Evolutionary conservation across 345 rosid genomes (phyloP).

Genomic region (Physaria fendleri): DNA sequence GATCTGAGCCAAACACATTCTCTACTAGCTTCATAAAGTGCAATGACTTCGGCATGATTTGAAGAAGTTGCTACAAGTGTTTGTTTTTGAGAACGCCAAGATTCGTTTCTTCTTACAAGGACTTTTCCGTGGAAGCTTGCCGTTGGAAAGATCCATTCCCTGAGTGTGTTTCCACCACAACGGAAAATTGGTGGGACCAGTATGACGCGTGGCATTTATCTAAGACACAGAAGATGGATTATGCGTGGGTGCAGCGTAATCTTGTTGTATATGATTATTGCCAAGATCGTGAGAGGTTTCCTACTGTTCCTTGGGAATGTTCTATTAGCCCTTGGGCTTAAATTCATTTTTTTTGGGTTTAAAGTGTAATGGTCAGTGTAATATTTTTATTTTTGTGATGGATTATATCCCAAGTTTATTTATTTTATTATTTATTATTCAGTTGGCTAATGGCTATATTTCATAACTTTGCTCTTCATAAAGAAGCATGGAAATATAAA

Average conservation of each 20-base stretch:
- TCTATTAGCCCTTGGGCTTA: conserved; percentile 83
- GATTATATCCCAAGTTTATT: neutral
- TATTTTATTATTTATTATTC: conserved; percentile 15
- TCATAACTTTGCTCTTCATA: neutral
- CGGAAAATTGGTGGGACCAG: conserved; percentile 94
- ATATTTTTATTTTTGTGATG: neutral
- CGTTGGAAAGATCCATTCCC: conserved; percentile 95
- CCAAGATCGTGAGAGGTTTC: conserved; percentile 51
- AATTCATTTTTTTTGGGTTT: conserved; percentile 9
- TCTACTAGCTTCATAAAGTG: too few species aligned
- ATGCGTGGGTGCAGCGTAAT: conserved; percentile 88
- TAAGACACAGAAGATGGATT: conserved; percentile 66
- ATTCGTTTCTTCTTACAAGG: conserved; percentile 87
- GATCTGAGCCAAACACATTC: too few species aligned
- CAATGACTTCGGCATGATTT: too few species aligned
- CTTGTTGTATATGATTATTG: conserved; percentile 90
- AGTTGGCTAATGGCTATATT: neutral
- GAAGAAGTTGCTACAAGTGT: too few species aligned
- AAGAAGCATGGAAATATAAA: too few species aligned
- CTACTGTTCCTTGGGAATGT: conserved; percentile 66
- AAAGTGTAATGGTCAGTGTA: conserved; percentile 4
- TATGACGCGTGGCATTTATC: conserved; percentile 84
- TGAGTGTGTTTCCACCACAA: conserved; percentile 75
- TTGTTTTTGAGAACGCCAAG: too few species aligned
- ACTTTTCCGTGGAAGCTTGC: conserved; percentile 77